Percentiles rank a stretch among this genome's conserved stretches.
These are phyloP conservation scores for Didymella keratinophila DNA, from an alignment of 2,329 filamentous ascomycete species.

Conservation along the genomic window DNA sequence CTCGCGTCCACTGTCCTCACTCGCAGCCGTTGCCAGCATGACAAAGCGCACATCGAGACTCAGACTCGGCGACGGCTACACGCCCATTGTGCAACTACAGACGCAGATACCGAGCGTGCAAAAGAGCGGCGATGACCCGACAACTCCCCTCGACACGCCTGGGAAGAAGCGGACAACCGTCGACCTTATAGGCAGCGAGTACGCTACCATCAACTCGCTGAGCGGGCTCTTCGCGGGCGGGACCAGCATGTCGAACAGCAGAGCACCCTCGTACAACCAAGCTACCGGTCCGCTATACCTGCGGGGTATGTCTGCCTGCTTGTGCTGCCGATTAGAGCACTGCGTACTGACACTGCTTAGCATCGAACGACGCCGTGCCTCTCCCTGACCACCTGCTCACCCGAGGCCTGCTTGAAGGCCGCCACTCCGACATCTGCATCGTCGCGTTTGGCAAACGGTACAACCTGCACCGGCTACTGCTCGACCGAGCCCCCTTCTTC, in stretches of 20 bases:
- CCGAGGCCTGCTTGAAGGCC: slow-evolving; percentile 60
- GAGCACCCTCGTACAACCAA: slow-evolving; percentile 54
- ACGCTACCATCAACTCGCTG: slow-evolving; percentile 54
- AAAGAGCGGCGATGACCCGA: slow-evolving; percentile 60
- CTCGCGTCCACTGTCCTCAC: slow-evolving; percentile 36
- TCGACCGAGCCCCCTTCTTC: slow-evolving; percentile 65
- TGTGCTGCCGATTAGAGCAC: background rate
- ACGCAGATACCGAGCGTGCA: slow-evolving; percentile 53
- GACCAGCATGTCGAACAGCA: slow-evolving; percentile 47
- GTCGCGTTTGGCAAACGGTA: slow-evolving; percentile 62
- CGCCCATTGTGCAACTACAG: slow-evolving; percentile 42
- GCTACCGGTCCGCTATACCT: slow-evolving; percentile 46
- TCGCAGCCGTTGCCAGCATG: slow-evolving; percentile 31
- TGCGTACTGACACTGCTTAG: slow-evolving; percentile 31
- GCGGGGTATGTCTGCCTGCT: slow-evolving; percentile 34
- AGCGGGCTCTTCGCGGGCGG: slow-evolving; percentile 56
- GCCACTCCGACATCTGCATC: slow-evolving; percentile 63
- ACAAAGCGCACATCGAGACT: slow-evolving; percentile 41
- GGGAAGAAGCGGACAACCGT: slow-evolving; percentile 32
- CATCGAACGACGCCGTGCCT: slow-evolving; percentile 50
- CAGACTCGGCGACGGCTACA: slow-evolving; percentile 38
- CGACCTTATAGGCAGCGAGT: slow-evolving; percentile 46
- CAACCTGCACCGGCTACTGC: slow-evolving; percentile 62
- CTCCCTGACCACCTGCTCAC: slow-evolving; percentile 62
- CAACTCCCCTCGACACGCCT: slow-evolving; percentile 48